Evolutionary conservation across 768 basidiomycete species (phyloP), one percentile per base, ranked within the genome.

Genomic region (Collybiopsis luxurians): DNA sequence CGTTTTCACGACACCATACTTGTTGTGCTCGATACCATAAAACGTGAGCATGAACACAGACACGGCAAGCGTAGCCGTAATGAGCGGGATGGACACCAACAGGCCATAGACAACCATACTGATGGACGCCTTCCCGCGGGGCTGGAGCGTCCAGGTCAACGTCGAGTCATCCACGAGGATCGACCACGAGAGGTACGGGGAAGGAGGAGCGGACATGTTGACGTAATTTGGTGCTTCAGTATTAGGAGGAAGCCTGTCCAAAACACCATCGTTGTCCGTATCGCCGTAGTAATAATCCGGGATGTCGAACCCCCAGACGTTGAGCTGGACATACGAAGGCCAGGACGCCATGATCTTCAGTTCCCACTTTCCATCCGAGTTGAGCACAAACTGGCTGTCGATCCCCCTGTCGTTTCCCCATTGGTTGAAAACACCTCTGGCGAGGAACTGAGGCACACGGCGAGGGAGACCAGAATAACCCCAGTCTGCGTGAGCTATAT

Each of bases 11-110:
- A 89, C 84, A 73, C 95, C 95, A 73, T 87, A 96, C 70, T 87
- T 86, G 72, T 97, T 97, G 77, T 94, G 87, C 68, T 83, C 92
- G 76, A 97, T 96, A 28, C 93, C 92, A 66, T 97, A 97, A 82
- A 97, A 97, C 5, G 89, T 86, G 86, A 90, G 94, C 85, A 94
- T 90, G 83, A 97, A 97, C 71, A 94, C 68, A 51, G 86, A 66
- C 46, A 92, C 92, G 15, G 95, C 92, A 49, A 92, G 76, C 13
- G 83, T 80, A 58, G 85, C 95, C 19, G 94, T 95, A 70, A 96
- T 81, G 60, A 94, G 73, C 4, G 95, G 95, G 58, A 96, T 91
- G 40, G 84, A 63, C 28, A 89, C 76, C 44, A 96, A 79, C 39
- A 96, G 82, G 1, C 85, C 92, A 66, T 88, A 97, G 83, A 95